Evolutionary conservation across 257 asterid species (phyloP).

Genomic region (Echites panduratus): DNA sequence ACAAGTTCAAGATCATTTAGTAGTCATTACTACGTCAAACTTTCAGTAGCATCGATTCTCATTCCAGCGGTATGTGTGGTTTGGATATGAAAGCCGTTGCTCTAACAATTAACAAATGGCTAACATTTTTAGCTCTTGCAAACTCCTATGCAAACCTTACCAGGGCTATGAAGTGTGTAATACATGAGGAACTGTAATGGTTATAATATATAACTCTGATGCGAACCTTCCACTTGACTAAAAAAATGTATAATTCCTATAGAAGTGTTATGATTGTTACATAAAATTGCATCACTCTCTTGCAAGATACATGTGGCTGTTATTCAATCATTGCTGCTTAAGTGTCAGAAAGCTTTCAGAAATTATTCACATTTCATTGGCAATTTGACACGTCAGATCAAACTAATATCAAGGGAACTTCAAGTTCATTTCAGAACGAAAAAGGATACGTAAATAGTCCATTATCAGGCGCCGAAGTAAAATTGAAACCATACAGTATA

Average conservation of each 20-base stretch:
- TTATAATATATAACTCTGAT: neutral
- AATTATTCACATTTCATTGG: neutral
- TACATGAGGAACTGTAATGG: neutral
- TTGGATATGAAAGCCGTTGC: neutral
- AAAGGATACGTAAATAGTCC: neutral
- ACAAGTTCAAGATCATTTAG: constrained; percentile 1
- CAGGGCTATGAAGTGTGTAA: neutral
- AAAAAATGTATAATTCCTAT: neutral
- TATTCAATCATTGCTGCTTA: neutral
- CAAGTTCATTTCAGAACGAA: neutral
- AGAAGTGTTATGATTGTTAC: neutral
- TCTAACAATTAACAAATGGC: neutral
- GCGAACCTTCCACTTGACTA: neutral
- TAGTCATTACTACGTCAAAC: neutral
- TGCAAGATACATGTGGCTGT: neutral
- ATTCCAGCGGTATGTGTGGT: neutral
- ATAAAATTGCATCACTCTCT: neutral
- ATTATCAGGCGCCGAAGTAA: neutral
- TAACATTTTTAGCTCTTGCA: neutral
- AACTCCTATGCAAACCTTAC: neutral
- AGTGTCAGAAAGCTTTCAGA: constrained; percentile 1
- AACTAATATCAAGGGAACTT: neutral
- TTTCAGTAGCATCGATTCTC: neutral
- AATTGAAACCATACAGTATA: neutral
- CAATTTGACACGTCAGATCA: constrained; percentile 2